These are phyloP conservation scores for Melanopsichium pennsylvanicum DNA, from an alignment of 1,284 basidiomycete species.

Conservation along the genomic window DNA sequence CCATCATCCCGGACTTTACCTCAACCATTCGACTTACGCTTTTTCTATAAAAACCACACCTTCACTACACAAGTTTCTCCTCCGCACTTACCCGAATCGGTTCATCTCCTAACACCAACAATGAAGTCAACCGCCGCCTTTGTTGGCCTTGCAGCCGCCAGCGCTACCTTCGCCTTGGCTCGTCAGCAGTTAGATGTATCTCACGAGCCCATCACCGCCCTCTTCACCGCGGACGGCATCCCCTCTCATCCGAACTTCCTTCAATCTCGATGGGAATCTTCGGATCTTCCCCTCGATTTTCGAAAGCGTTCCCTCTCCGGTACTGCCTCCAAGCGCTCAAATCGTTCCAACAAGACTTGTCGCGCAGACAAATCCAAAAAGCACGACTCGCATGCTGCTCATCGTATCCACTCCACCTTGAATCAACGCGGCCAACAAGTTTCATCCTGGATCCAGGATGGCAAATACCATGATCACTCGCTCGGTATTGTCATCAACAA, in stretches of 20 bases:
- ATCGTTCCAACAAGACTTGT: conserved; percentile 9
- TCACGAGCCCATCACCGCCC: conserved; percentile 31
- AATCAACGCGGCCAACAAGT: conserved; percentile 24
- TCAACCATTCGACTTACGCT: too few species aligned
- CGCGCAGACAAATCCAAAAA: conserved; percentile 8
- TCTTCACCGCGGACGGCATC: conserved; percentile 30
- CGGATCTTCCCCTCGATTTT: conserved; percentile 34
- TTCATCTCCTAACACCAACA: background rate
- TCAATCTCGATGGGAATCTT: conserved; percentile 35
- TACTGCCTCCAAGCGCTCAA: conserved; percentile 27
- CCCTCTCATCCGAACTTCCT: conserved; percentile 34
- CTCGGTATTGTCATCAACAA: conserved; percentile 49
- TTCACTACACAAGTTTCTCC: too few species aligned
- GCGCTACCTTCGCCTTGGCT: conserved; percentile 12
- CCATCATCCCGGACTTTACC: too few species aligned
- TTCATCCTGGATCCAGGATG: conserved; percentile 30
- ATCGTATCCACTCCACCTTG: conserved; percentile 11
- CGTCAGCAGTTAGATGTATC: conserved; percentile 31
- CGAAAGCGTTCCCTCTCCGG: conserved; percentile 33
- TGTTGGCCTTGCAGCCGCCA: conserved; percentile 31
- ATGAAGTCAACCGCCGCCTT: conserved; percentile 36
- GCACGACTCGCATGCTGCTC: background rate
- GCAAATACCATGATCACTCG: conserved; percentile 35
- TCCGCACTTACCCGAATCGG: too few species aligned
- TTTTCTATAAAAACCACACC: too few species aligned